Conservation (phyloP, 352 stramenopile species). For the Phytophthora pinifolia region DNA sequence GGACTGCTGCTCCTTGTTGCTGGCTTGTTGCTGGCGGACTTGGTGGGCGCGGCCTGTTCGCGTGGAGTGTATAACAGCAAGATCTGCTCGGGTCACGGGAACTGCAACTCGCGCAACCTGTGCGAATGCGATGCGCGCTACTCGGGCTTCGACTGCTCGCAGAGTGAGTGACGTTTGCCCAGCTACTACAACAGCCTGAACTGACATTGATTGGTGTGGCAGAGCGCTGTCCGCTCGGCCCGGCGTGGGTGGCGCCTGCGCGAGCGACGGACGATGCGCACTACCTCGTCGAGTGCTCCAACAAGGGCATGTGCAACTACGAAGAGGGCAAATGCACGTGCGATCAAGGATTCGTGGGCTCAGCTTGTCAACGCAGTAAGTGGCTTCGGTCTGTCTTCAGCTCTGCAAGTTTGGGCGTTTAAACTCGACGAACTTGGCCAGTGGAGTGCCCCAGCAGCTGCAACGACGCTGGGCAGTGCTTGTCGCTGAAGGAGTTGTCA, state of each 20-base stretch:
- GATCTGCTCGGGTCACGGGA: slow-evolving; percentile 62
- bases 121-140: slow-evolving; percentile 59
- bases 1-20: neutral
- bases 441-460: slow-evolving; percentile 55
- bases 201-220: neutral
- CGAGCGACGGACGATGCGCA: slow-evolving; percentile 54
- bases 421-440: slow-evolving; percentile 10
- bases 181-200: too few species aligned
- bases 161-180: slow-evolving; percentile 29
- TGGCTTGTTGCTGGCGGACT: slow-evolving; percentile 5
- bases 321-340: slow-evolving; percentile 53
- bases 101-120: slow-evolving; percentile 45
- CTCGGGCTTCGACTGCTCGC: slow-evolving; percentile 62
- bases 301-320: slow-evolving; percentile 68
- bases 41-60: slow-evolving; percentile 31
- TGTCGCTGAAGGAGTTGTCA: slow-evolving; percentile 71
- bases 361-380: slow-evolving; percentile 69
- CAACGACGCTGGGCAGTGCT: slow-evolving; percentile 47
- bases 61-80: slow-evolving; percentile 47
- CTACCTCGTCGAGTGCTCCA: slow-evolving; percentile 74
- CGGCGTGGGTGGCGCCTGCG: slow-evolving; percentile 62
- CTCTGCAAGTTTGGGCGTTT: too few species aligned
- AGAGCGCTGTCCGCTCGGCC: slow-evolving; percentile 52
- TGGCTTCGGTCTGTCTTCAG: neutral
- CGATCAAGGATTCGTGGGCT: slow-evolving; percentile 68